A percentile compares a stretch with the other conserved stretches of the same genome.
These are phyloP conservation scores for Rhynchosporium agropyri DNA, from an alignment of 2,329 filamentous ascomycete genomes.

Conservation along the genomic window DNA sequence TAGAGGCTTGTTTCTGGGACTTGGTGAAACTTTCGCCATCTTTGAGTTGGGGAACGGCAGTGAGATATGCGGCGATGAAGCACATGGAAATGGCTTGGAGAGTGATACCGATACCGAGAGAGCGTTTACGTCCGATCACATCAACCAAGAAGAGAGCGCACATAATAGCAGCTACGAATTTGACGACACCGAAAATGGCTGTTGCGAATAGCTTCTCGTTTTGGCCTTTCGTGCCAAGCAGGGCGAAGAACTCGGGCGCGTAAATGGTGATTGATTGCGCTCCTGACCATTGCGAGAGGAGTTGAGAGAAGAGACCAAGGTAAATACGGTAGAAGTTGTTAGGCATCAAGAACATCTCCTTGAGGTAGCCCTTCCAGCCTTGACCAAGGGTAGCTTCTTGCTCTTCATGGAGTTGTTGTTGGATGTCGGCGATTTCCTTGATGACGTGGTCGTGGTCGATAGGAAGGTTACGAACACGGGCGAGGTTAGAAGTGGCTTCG, in stretches of 20 bases:
- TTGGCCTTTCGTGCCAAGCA: slow-evolving; percentile 69
- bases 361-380: slow-evolving; percentile 63
- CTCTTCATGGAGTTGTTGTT: slow-evolving; percentile 67
- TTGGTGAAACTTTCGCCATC: slow-evolving; percentile 49
- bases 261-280: slow-evolving; percentile 77
- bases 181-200: slow-evolving; percentile 75
- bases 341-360: slow-evolving; percentile 68
- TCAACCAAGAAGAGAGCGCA: slow-evolving; percentile 82
- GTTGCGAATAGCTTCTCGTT: slow-evolving; percentile 73
- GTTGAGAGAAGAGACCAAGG: slow-evolving; percentile 67
- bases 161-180: slow-evolving; percentile 65
- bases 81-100: slow-evolving; percentile 63
- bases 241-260: slow-evolving; percentile 70
- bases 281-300: slow-evolving; percentile 74
- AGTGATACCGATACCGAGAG: slow-evolving; percentile 61
- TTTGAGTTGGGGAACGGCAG: slow-evolving; percentile 61
- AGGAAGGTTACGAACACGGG: slow-evolving; percentile 60
- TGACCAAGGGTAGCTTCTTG: slow-evolving; percentile 70
- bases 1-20: slow-evolving; percentile 58
- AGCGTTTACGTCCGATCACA: slow-evolving; percentile 73
- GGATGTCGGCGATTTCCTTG: slow-evolving; percentile 65
- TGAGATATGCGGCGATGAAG: slow-evolving; percentile 64
- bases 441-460: slow-evolving; percentile 62
- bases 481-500: slow-evolving; percentile 57
- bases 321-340: slow-evolving; percentile 75